Percentiles rank a stretch among this genome's conserved stretches.
Conservation (phyloP, 2,329 filamentous ascomycete species). For the Fusarium tuaranense region DNA sequence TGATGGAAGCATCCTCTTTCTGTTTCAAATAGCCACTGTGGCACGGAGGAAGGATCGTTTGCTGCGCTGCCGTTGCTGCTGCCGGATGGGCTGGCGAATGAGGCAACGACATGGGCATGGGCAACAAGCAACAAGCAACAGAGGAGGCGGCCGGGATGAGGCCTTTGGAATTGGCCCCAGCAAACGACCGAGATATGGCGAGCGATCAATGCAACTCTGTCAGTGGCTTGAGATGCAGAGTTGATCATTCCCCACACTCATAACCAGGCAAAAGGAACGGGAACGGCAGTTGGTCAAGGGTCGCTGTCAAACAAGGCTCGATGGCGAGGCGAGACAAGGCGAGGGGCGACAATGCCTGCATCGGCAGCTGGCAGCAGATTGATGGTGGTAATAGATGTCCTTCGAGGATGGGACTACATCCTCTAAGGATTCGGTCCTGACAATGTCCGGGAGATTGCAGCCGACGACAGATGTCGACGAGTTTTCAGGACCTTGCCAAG, state of each 20-base stretch:
- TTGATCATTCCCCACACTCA: constrained; percentile 10
- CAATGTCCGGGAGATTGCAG: constrained; percentile 3
- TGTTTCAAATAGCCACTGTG: constrained; percentile 12
- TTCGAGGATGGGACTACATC: not conserved
- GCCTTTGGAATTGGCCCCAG: not conserved
- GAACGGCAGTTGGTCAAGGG: constrained; percentile 3
- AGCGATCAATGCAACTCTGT: constrained; percentile 12
- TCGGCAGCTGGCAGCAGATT: not conserved
- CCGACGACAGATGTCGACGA: not conserved
- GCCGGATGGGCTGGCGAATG: not conserved
- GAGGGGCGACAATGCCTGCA: not conserved
- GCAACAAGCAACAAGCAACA: not conserved
- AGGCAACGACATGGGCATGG: not conserved
- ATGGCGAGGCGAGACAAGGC: not conserved
- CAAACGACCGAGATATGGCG: not conserved
- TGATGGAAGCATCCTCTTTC: not conserved
- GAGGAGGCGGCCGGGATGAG: not conserved
- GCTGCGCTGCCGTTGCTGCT: not conserved
- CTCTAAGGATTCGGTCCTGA: not conserved
- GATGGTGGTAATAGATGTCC: not conserved
- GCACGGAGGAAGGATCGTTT: constrained; percentile 1
- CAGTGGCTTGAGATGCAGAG: constrained; percentile 16
- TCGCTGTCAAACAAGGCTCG: not conserved
- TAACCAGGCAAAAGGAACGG: not conserved
- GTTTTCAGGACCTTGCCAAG: not conserved